Base-by-base conservation (phyloP, 306 rosid species). In the Ormosia semicastrata region DNA sequence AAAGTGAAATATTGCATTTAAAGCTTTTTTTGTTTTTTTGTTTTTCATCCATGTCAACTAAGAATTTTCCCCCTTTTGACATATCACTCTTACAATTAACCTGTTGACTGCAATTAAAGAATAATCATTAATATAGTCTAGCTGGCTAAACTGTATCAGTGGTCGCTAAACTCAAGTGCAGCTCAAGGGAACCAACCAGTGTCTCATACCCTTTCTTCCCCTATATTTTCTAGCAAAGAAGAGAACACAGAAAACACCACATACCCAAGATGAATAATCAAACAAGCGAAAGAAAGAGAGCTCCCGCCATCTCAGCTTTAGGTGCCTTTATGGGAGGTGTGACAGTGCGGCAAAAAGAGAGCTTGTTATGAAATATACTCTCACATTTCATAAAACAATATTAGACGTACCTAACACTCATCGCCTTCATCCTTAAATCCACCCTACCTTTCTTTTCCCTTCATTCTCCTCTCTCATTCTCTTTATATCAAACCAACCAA, bases 341-440 rank as follows among this genome's bases (percentile, higher is more conserved):
- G 91, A 84, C 73, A 43, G 57, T 46, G 59, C 8, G 91, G 92
- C 90, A 86, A 71, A 92, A 92, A 92, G 92, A 89, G 86, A 86
- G 90, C 92, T 63, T 82, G 17, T 43, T 70, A 72, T 70, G 76
- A 72, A 47, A 81, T 44, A 53, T 18, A 32, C 37, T 49, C 59
- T 84, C 79, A 59, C 87, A 81, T 75, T 80, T 56, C 66, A 78
- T 33, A 41, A 52, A 64, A 32, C 65, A 62, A 17, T 72, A 64
- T 63, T 84, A 82, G 66, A 77, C 56, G 59, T 65, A 92, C 94
- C 97, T 87, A 93, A 85, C 87, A 59, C 89, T 57, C 79, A 90
- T 86, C 98, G 84, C 83, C 84, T 83, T 85, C 90, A 73, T 81
- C 89, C 90, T 82, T 89, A 89, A 88, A 91, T 87, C 83, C 76